Evolutionary conservation across 164 flowering plant genomes (phyloP).

Genomic region (Paratinospora sagittata): DNA sequence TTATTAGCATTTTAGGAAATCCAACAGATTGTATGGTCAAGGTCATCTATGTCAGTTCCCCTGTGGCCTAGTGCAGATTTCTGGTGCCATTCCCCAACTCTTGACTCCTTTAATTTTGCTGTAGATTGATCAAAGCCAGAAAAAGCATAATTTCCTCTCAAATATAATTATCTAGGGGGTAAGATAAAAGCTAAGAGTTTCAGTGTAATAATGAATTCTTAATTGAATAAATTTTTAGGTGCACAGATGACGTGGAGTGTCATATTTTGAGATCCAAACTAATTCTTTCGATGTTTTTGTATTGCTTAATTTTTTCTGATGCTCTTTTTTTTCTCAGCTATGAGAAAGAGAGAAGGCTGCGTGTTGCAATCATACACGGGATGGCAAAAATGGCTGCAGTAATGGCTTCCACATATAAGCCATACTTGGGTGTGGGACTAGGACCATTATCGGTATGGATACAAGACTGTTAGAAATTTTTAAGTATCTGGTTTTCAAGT

Average conservation of each 20-base stretch:
- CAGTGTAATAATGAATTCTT: too few relatives aligned
- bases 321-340: constrained; percentile 41
- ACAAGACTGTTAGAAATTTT: not conserved
- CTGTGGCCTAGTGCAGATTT: not conserved
- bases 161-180: not conserved
- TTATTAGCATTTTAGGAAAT: not conserved
- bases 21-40: not conserved
- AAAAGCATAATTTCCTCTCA: not conserved
- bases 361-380: constrained; percentile 83
- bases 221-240: too few relatives aligned
- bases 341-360: constrained; percentile 65
- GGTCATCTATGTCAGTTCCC: not conserved
- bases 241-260: too few relatives aligned
- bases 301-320: not conserved
- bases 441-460: constrained; percentile 81
- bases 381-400: constrained; percentile 94
- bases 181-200: not conserved
- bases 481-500: not conserved
- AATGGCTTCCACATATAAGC: constrained; percentile 93
- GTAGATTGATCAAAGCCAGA: not conserved
- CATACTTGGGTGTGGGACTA: constrained; percentile 90
- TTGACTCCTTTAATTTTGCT: not conserved
- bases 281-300: constrained; percentile 2
- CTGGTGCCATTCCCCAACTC: not conserved
- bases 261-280: not conserved